Conservation (phyloP, 148 eudicot species). For the Rhododendron griersonianum region DNA sequence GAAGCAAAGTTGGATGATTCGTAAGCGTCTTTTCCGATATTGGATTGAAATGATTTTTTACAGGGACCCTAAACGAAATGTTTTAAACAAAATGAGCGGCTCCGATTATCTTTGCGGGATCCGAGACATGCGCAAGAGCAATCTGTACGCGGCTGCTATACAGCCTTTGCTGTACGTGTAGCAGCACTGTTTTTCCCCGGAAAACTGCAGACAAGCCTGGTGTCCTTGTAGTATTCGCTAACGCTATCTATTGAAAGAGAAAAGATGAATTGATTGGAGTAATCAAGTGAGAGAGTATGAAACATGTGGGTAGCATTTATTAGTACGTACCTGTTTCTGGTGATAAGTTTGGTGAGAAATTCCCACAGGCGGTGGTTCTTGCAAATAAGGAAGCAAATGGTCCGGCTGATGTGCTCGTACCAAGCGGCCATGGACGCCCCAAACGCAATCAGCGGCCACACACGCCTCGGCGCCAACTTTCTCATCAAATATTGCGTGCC, state of each 20-base stretch:
- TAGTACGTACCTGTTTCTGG: constrained; percentile 62
- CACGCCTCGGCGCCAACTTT: constrained; percentile 67
- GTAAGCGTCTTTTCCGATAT: no score
- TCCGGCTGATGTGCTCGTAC: constrained; percentile 89
- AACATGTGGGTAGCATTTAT: neutral
- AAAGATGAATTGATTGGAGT: neutral
- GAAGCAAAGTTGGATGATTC: no score
- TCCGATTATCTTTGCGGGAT: no score
- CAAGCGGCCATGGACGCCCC: constrained; percentile 85
- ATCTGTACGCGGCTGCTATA: no score
- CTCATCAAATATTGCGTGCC: constrained; percentile 75
- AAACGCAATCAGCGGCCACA: constrained; percentile 75
- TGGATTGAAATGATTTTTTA: no score
- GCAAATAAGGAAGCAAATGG: constrained; percentile 65
- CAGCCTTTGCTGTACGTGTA: no score
- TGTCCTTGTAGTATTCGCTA: neutral
- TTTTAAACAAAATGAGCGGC: no score
- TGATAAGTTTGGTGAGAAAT: constrained; percentile 66
- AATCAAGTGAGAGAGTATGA: neutral
- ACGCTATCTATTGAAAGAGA: neutral
- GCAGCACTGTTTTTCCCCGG: no score
- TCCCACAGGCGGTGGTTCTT: constrained; percentile 79
- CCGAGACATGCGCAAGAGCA: no score
- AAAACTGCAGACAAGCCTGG: no score
- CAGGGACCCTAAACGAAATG: no score